Base-by-base conservation (phyloP, 2,329 filamentous ascomycete genomes). In the Hypoxylon sp. region DNA sequence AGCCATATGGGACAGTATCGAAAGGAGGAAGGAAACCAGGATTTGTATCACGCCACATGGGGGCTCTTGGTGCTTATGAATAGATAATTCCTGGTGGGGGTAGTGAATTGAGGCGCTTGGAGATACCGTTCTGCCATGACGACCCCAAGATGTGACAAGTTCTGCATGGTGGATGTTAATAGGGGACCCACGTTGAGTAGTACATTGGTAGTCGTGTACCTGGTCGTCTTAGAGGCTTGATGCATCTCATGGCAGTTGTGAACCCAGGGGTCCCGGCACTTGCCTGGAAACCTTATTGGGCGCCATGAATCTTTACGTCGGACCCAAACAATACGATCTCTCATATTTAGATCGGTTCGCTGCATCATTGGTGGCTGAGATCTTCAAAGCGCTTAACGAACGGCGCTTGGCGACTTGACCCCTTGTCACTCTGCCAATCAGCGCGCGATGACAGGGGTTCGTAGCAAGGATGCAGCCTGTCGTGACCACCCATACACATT, bases 361-460 rank as follows among this genome's bases (percentile, higher is more conserved):
- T 34, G 36, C 57, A 25, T 60, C 60, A 75, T 76, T 76, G 74
- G 74, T 56, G 28, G 58, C 32, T 55, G 38, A 30, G 32, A 59
- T 65, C 45, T 68, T 65, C 59, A 53, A 67, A 71, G 75, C 74
- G 74, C 75, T 72, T 72, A 71, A 71, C 67, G 62, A 67, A 68
- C 61, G 64, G 72, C 69, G 69, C 71, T 67, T 70, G 55, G 58
- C 41, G 49, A 53, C 51, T 45, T 59, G 51, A 59, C 59, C 64
- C 65, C 60, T 64, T 60, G 30, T 30, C 25, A 19, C 6, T 56
- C 34, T 38, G 28, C 71, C 71, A 73, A 73, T 73, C 70, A 73
- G 60, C 43, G 23, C 4, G 4, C 28, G 17, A 25, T 13, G 61
- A 74, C 71, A 60, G 53, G 74, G 73, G 66, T 63, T 25, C 7